Evolutionary conservation across 306 rosid genomes (phyloP), one percentile per base, ranked within the genome.

Genomic region (Carpinus viminea): DNA sequence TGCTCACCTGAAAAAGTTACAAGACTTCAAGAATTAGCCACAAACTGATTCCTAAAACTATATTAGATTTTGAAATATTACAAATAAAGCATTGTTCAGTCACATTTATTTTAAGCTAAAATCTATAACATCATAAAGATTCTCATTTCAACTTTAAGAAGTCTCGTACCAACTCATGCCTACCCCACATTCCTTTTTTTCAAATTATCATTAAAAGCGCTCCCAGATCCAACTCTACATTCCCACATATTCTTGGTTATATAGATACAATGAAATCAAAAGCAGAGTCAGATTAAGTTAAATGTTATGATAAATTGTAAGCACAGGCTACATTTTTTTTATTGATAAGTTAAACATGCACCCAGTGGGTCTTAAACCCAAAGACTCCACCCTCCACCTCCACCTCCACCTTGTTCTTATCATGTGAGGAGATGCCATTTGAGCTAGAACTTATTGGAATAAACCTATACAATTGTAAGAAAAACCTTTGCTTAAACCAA

Each of bases 1-100:
- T 96, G 97, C 88, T 96, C 99, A 76, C 99, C 99, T 96, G 88
- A 76, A 82, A 74, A 86, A 84, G 77, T 56, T 64, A 60, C 31
- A 79, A 41, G 64, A 77, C 41, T 70, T 77, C 41, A 77, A 66
- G 50, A 45, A 60, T 7, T 10, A 47, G 0, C 41, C n/a, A 74
- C 5, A 12, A 51, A 51, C 43, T 1, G 24, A 80, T 53, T 38
- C 57, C 68, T 28, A 12, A 45, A 62, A 47, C 70, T 8, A 46
- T 2, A 18, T 12, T 47, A 70, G 71, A 18, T 26, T 17, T 28
- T 21, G 65, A 24, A 70, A 13, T 43, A 16, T 45, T 12, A 59
- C 16, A 55, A 36, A 51, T 34, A 43, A 34, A 79, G 53, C 41
- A 17, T 34, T 57, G 52, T 48, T 12, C 46, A 9, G 48, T 78